Conservation (phyloP, 78 protist species). For the Dictyostelium capitatum region DNA sequence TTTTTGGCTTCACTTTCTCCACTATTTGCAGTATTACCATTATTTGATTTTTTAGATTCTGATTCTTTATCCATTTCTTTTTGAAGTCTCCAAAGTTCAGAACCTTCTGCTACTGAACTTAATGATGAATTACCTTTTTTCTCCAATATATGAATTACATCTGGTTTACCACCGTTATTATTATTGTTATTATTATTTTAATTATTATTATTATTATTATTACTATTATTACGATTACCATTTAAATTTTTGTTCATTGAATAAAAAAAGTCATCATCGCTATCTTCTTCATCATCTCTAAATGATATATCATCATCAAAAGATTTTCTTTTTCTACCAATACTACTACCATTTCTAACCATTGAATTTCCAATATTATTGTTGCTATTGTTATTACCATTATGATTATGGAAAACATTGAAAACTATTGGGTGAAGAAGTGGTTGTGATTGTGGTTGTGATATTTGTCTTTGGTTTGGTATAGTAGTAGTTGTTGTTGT, state of each 20-base stretch:
- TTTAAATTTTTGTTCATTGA: no score
- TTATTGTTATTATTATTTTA: background rate
- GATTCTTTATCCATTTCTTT: slow-evolving; percentile 29
- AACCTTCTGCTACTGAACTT: background rate
- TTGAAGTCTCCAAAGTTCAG: background rate
- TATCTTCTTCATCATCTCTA: no score
- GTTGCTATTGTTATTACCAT: background rate
- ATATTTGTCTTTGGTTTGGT: background rate
- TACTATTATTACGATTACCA: background rate
- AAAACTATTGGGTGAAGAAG: background rate
- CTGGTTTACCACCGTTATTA: background rate
- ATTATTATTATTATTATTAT: background rate
- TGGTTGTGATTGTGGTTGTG: background rate
- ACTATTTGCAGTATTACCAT: background rate
- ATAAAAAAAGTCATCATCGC: no score
- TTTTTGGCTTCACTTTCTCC: background rate
- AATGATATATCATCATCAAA: no score
- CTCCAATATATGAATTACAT: background rate
- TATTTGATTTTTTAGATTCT: slow-evolving; percentile 4
- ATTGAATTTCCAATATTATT: background rate
- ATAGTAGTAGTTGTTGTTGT: background rate
- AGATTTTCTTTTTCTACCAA: no score
- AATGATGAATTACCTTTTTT: background rate
- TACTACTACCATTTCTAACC: no score
- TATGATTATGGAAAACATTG: background rate